phyloP scores from a whole-genome alignment of 1,284 basidiomycete genomes.

The Leccinum subrobustum region DNA sequence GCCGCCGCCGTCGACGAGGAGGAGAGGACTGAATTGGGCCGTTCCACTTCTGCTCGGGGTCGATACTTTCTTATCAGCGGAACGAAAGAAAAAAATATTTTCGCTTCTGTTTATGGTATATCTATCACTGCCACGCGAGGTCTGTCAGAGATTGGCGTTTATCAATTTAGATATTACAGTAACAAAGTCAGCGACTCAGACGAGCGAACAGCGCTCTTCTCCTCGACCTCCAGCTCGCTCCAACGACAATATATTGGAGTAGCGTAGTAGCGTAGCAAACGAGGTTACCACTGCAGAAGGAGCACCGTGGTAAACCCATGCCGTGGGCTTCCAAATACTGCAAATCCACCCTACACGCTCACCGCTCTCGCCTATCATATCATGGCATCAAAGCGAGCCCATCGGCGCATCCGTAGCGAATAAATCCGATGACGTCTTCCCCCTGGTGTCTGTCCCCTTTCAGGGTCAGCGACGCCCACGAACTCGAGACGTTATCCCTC shows the following conservation, averaged over 20 bases:
- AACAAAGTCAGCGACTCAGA: neutral
- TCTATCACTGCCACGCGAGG: slow-evolving; percentile 15
- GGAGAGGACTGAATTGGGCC: neutral
- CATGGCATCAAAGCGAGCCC: slow-evolving; percentile 54
- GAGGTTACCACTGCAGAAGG: slow-evolving; percentile 20
- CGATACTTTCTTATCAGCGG: neutral
- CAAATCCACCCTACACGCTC: slow-evolving; percentile 18
- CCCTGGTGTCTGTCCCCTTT: slow-evolving; percentile 36
- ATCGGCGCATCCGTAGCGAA: slow-evolving; percentile 51
- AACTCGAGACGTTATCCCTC: neutral
- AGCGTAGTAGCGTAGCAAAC: slow-evolving; percentile 11
- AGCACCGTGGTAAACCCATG: slow-evolving; percentile 23
- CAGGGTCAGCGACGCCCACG: slow-evolving; percentile 20
- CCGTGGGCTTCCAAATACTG: slow-evolving; percentile 28
- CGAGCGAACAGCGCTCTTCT: neutral
- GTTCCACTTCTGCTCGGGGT: slow-evolving; percentile 26
- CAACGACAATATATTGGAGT: neutral
- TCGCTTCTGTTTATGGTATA: slow-evolving; percentile 20
- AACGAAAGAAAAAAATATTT: slow-evolving; percentile 24
- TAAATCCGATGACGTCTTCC: slow-evolving; percentile 55
- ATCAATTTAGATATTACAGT: slow-evolving; percentile 14
- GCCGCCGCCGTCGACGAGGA: slow-evolving; percentile 2
- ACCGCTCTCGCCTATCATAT: slow-evolving; percentile 23
- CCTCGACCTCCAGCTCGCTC: neutral
- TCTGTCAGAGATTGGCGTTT: slow-evolving; percentile 18